Evolutionary conservation across 345 rosid species (phyloP), one percentile per base, ranked within the genome.

Genomic region (Triadica sebifera): DNA sequence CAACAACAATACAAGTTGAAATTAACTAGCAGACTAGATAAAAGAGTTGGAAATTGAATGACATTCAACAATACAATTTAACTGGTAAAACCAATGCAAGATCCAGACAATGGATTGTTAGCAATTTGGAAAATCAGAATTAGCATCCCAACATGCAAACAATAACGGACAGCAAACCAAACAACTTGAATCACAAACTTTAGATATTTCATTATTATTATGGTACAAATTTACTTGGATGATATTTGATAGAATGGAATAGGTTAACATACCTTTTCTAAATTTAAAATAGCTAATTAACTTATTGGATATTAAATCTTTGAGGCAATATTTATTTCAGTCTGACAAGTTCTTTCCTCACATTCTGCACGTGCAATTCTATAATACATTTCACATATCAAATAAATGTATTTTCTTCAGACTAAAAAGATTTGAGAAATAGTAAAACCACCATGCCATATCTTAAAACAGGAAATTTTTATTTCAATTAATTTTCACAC

Each of bases 1-100:
- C 74, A 75, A 82, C n/a, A 83, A 67, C 34, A 65, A 74, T 52
- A 61, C 19, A 70, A 39, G 59, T 65, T 15, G 61, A 56, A 29
- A 43, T 5, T 12, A 22, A 72, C 67, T 12, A 22, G 71, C 25
- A 69, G 71, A 56, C 24, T 3, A 65, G n/a, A 13, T 43, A n/a
- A 15, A 17, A 2, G 20, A 73, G 69, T 8, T 60, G 46, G 46
- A 65, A 61, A 56, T 25, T 67, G 58, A 59, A 62, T 37, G 29
- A 25, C 43, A 13, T 38, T 62, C 45, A 34, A 16, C 66, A 5
- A 39, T 9, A 16, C 19, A 49, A 49, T 5, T 67, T 67, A 25
- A 19, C 11, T 16, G 12, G 38, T 49, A 39, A 39, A 67, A 67
- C 41, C 39, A 67, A 25, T 6, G 17, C 37, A 7, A 4, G 12